phyloP scores from a whole-genome alignment of 2,329 filamentous ascomycete species.

The Rhynchosporium secalis region DNA sequence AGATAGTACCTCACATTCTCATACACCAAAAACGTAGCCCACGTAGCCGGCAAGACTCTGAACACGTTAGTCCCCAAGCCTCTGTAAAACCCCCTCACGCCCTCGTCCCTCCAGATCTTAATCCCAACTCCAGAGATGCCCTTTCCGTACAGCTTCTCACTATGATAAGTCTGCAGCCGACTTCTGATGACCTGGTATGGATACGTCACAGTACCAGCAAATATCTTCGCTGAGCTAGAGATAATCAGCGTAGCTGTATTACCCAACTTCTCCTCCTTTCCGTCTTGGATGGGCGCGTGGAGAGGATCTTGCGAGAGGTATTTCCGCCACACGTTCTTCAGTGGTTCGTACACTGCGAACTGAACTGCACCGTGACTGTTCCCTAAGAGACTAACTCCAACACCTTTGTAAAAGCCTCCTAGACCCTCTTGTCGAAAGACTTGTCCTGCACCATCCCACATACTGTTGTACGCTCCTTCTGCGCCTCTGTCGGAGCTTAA shows the following conservation, averaged over 20 bases:
- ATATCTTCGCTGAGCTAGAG: slow-evolving; percentile 78
- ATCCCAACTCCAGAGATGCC: slow-evolving; percentile 68
- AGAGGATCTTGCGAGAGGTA: slow-evolving; percentile 51
- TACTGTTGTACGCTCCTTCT: slow-evolving; percentile 77
- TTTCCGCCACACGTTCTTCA: slow-evolving; percentile 51
- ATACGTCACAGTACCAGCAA: slow-evolving; percentile 88
- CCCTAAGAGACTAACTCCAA: slow-evolving; percentile 79
- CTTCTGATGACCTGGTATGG: slow-evolving; percentile 92
- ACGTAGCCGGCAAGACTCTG: slow-evolving; percentile 88
- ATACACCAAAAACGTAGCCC: slow-evolving; percentile 95
- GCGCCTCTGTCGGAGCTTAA: slow-evolving; percentile 75
- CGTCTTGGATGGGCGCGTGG: slow-evolving; percentile 10
- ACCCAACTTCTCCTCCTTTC: slow-evolving; percentile 36
- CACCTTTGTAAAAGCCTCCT: slow-evolving; percentile 82
- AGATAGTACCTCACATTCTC: slow-evolving; percentile 85
- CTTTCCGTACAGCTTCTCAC: slow-evolving; percentile 70
- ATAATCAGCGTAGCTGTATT: slow-evolving; percentile 67
- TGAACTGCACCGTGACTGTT: slow-evolving; percentile 92
- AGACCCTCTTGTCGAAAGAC: slow-evolving; percentile 72
- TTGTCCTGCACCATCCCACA: slow-evolving; percentile 67
- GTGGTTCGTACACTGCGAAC: slow-evolving; percentile 88
- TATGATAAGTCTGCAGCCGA: slow-evolving; percentile 85
- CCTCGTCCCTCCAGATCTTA: slow-evolving; percentile 78
- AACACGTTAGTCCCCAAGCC: slow-evolving; percentile 87
- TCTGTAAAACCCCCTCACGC: slow-evolving; percentile 83